Percentiles rank a stretch among this genome's conserved stretches.
Conservation (phyloP, 495 filamentous ascomycete species). For the Aspergillus incahuasiensis region DNA sequence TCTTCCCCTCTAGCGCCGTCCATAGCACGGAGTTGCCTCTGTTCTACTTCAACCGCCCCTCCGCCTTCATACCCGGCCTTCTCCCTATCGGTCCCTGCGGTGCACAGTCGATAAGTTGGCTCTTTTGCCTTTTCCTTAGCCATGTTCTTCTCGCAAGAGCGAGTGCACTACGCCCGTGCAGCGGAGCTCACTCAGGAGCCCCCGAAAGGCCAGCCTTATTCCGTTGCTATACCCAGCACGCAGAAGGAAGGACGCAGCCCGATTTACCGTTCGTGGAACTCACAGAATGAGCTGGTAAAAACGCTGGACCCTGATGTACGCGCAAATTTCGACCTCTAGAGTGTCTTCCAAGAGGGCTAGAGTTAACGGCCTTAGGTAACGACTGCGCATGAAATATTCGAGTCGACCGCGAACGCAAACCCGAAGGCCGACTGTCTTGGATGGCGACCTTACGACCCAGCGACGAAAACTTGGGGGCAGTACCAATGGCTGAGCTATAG, state of each 20-base stretch:
- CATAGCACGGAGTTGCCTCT: not conserved
- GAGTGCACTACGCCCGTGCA: conserved; percentile 38
- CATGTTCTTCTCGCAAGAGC: conserved; percentile 42
- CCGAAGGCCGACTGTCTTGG: conserved; percentile 68
- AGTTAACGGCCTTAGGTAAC: conserved; percentile 38
- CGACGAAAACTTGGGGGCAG: conserved; percentile 67
- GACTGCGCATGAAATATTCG: conserved; percentile 80
- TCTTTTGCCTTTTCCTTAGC: not conserved
- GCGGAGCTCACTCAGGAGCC: conserved; percentile 39
- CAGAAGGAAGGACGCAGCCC: conserved; percentile 66
- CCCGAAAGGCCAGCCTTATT: conserved; percentile 44
- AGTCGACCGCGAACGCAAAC: conserved; percentile 57
- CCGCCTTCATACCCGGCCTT: not conserved
- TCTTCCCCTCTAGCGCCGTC: not conserved
- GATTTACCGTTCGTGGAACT: conserved; percentile 81
- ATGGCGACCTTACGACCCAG: conserved; percentile 71
- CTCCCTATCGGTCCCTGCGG: not conserved
- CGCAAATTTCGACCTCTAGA: not conserved
- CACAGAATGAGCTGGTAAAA: conserved; percentile 63
- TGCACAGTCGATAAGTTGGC: not conserved
- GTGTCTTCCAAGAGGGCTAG: not conserved
- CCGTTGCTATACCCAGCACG: conserved; percentile 66
- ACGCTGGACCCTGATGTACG: conserved; percentile 69
- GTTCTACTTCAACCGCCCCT: not conserved
- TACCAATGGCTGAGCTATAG: conserved; percentile 84